Base-by-base conservation (phyloP, 2,329 filamentous ascomycete genomes). In the Alternaria rosae region DNA sequence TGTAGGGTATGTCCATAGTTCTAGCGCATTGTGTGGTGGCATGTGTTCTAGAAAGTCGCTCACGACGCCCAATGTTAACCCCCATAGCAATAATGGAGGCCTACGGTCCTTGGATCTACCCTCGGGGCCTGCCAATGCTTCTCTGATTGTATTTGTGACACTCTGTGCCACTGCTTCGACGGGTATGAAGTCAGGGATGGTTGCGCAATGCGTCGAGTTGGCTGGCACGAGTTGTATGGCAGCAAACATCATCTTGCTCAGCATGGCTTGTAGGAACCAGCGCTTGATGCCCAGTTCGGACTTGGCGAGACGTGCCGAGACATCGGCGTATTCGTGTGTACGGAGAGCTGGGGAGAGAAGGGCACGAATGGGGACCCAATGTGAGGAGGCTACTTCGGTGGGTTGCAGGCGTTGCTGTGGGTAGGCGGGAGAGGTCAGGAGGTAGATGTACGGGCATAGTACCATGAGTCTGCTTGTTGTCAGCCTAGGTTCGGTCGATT, bases 191-290 rank as follows among this genome's bases (percentile, higher is more conserved):
- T 83, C 85, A 0, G 82, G 79, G 5, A 83, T 84, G 3, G 84
- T 83, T 55, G 80, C 85, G 71, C 86, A 88, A 69, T 87, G 85
- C 10, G 87, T 77, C 15, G 85, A 88, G 69, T 89, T 87, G 0
- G 87, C 87, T 6, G 89, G 89, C 13, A 86, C 79, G 11, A 92
- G 81, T 47, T 82, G 82, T 30, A 91, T 85, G 7, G 89, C 89
- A 23, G 88, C 87, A 70, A 91, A 91, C 69, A 87, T 83, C 88
- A 92, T 91, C 62, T 85, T 84, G 11, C 89, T 89, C 51, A 91
- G 81, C 69, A 88, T 81, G 30, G 83, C 80, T 43, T 86, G 83
- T 38, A 88, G 79, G 64, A 87, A 81, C 69, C 84, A 82, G 62
- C 85, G 85, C 66, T 85, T 79, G 41, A 88, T 74, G 13, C 84